Percentiles rank a stretch among this genome's conserved stretches.
phyloP scores from a whole-genome alignment of 371 early-diverging fungal genomes.

The Rhizopus arrhizus region DNA sequence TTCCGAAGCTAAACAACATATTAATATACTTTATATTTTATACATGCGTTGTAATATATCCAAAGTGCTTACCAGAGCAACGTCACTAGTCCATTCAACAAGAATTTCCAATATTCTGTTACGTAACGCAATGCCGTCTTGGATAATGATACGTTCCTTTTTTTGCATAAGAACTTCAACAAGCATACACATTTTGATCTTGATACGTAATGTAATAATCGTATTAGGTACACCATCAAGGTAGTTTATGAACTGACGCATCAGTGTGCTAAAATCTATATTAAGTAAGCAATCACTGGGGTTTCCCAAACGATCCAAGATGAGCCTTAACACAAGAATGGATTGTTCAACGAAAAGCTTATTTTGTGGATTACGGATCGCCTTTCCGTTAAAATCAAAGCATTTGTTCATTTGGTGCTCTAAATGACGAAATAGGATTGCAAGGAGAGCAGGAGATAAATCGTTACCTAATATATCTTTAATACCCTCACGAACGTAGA shows the following conservation, averaged over 20 bases:
- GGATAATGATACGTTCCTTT: conserved; percentile 74
- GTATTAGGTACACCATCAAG: conserved; percentile 69
- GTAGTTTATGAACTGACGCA: conserved; percentile 76
- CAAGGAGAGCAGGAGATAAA: conserved; percentile 76
- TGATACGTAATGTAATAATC: conserved; percentile 70
- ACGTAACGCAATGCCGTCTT: conserved; percentile 81
- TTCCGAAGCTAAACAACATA: conserved; percentile 18
- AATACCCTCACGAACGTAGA: conserved; percentile 84
- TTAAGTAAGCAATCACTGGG: conserved; percentile 67
- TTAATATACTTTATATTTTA: not conserved
- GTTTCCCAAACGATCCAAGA: conserved; percentile 77
- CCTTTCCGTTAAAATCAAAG: conserved; percentile 72
- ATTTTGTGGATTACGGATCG: conserved; percentile 70
- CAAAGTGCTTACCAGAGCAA: conserved; percentile 45
- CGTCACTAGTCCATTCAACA: conserved; percentile 87
- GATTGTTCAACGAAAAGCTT: conserved; percentile 88
- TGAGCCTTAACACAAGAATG: conserved; percentile 78
- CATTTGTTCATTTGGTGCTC: conserved; percentile 69
- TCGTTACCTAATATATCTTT: conserved; percentile 89
- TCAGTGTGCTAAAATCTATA: conserved; percentile 84
- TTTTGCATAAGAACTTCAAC: conserved; percentile 80
- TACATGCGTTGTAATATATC: not conserved
- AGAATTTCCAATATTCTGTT: conserved; percentile 78
- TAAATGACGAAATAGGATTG: conserved; percentile 74
- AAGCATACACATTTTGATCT: conserved; percentile 82